Percentiles rank a stretch among this genome's conserved stretches.
Evolutionary conservation across 1,284 basidiomycete species (phyloP).

Genomic region (Caloboletus inedulis): DNA sequence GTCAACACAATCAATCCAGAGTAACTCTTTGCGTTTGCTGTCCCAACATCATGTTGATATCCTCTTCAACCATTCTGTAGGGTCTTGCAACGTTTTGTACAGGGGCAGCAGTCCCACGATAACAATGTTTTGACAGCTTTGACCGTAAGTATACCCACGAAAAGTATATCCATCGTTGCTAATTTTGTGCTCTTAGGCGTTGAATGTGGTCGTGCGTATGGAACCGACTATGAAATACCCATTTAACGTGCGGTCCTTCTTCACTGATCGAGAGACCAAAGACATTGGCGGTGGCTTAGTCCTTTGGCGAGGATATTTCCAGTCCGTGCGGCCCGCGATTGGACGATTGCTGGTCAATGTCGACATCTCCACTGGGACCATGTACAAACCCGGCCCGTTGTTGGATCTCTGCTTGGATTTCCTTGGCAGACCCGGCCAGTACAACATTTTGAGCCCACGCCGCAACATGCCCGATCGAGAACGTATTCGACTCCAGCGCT

Average conservation of each 20-base stretch:
- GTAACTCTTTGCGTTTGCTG: constrained; percentile 36
- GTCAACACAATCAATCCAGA: constrained; percentile 75
- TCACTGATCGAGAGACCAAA: constrained; percentile 60
- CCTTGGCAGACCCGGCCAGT: constrained; percentile 39
- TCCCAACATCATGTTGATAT: constrained; percentile 2
- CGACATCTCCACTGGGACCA: constrained; percentile 72
- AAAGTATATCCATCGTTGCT: neutral
- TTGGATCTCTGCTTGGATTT: constrained; percentile 58
- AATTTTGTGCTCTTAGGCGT: constrained; percentile 42
- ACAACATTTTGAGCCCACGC: constrained; percentile 41
- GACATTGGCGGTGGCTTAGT: constrained; percentile 66
- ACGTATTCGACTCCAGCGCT: constrained; percentile 56
- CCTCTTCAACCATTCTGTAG: constrained; percentile 34
- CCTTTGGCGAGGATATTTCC: constrained; percentile 75
- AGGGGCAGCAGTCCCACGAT: constrained; percentile 66
- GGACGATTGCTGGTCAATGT: constrained; percentile 70
- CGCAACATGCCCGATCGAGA: constrained; percentile 56
- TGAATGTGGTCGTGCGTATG: constrained; percentile 76
- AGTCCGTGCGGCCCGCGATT: constrained; percentile 68
- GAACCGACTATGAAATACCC: constrained; percentile 66
- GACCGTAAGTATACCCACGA: constrained; percentile 44
- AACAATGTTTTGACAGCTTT: constrained; percentile 69
- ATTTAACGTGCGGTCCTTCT: constrained; percentile 75
- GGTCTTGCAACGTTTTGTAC: constrained; percentile 60
- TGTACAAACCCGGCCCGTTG: constrained; percentile 59